Percentiles rank a stretch among this genome's conserved stretches.
phyloP scores from a whole-genome alignment of 129 eudicot species.

The Centrapalus pauciflorus region DNA sequence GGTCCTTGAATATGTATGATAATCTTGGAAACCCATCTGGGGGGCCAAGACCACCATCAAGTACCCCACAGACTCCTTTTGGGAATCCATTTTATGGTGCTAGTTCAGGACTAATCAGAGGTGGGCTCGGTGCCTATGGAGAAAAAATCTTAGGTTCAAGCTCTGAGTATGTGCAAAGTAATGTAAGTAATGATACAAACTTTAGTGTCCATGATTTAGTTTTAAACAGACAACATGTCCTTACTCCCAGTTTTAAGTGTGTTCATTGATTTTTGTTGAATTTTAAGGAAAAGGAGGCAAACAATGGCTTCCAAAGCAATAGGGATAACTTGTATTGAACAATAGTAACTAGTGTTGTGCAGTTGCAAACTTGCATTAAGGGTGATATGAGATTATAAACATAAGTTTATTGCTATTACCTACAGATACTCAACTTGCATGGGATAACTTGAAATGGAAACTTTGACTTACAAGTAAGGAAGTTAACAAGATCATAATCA shows the following conservation, averaged over 20 bases:
- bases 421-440: not conserved
- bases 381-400: not conserved
- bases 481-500: not conserved
- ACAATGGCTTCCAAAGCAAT: not conserved
- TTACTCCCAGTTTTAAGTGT: not conserved
- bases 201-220: not conserved
- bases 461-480: not conserved
- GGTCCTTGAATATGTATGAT: slow-evolving; percentile 45
- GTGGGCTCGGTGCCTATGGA: slow-evolving; percentile 74
- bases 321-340: not conserved
- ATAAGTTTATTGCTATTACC: not conserved
- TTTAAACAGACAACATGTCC: not conserved
- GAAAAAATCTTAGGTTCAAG: slow-evolving; percentile 69
- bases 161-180: slow-evolving; percentile 71
- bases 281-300: not conserved
- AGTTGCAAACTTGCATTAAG: not conserved
- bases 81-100: slow-evolving; percentile 57
- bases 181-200: slow-evolving; percentile 40
- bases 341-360: not conserved
- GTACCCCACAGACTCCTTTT: slow-evolving; percentile 51
- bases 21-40: slow-evolving; percentile 47
- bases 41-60: slow-evolving; percentile 34
- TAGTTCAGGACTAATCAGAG: slow-evolving; percentile 57
- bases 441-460: not conserved
- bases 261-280: not conserved